These are phyloP conservation scores for Penicillium occitanis DNA, from an alignment of 2,329 filamentous ascomycete species.

Conservation along the genomic window DNA sequence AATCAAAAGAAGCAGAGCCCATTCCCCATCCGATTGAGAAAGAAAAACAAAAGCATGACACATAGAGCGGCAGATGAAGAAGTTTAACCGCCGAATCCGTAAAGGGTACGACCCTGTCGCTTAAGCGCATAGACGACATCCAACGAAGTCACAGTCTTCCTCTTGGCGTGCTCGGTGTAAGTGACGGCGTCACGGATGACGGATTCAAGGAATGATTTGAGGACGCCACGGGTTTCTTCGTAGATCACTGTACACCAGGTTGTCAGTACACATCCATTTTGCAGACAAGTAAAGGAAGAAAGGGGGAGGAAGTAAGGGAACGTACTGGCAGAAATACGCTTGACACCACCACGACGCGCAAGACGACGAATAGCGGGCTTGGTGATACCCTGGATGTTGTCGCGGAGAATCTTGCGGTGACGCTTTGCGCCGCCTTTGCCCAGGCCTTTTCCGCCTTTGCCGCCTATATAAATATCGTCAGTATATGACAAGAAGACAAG, in stretches of 20 bases:
- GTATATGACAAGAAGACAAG: neutral
- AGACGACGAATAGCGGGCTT: constrained; percentile 99
- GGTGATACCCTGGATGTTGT: constrained; percentile 99
- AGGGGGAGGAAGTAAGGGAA: neutral
- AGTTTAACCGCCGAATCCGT: constrained; percentile 83
- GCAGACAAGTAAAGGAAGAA: neutral
- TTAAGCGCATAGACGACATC: constrained; percentile 65
- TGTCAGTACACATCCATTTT: too few species aligned
- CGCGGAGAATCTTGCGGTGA: constrained; percentile 98
- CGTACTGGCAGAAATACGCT: constrained; percentile 89
- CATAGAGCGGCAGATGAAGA: neutral
- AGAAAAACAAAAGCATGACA: neutral
- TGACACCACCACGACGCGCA: constrained; percentile 98
- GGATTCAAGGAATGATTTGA: constrained; percentile 80
- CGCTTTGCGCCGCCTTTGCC: constrained; percentile 98
- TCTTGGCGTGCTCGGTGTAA: constrained; percentile 81
- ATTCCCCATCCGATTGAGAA: neutral
- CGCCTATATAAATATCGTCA: constrained; percentile 60
- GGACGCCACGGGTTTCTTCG: constrained; percentile 77
- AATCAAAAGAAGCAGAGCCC: neutral
- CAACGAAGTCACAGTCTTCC: constrained; percentile 58
- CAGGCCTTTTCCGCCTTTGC: constrained; percentile 96
- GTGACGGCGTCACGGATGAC: constrained; percentile 79
- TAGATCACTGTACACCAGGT: constrained; percentile 60
- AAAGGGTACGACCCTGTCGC: constrained; percentile 67